Base-by-base conservation (phyloP, 2,329 filamentous ascomycete genomes). In the Xylariaceae sp. region DNA sequence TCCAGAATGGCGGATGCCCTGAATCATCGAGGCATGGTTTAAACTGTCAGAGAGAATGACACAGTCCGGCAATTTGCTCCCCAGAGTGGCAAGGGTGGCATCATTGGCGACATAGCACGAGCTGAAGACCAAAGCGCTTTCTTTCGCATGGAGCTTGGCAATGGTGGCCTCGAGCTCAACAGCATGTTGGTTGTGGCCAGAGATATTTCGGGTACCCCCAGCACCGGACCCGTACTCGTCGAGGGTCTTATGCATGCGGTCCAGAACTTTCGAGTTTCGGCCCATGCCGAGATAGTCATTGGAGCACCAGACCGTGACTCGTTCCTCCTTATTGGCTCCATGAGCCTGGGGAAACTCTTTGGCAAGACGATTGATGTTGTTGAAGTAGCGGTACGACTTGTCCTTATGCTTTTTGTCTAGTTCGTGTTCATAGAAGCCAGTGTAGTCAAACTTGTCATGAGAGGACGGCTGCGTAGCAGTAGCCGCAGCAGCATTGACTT, bases 251-350 rank as follows among this genome's bases (percentile, higher is more conserved):
- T 99, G 93, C 94, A 99, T 99, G 51, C 83, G 83, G 69, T 89
- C 84, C 65, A 99, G 75, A 11, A 99, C 94, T 46, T 89, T 79
- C 12, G 84, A 82, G 73, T 97, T 97, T 63, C 91, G 83, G 42
- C 94, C 93, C 94, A 99, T 99, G 63, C 94, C 94, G 16, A 99
- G 84, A 71, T 99, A 99, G 71, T 99, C 94, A 67, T 99, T 99
- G 69, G 93, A 95, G 79, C 94, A 99, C 94, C 94, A 99, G 19
- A 99, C 94, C 1, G 93, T 96, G 52, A 99, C 94, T 48, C 84
- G 84, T 60, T 97, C 90, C 54, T 93, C 86, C 66, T 84, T 82
- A 53, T 80, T 84, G 14, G 89, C 82, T 80, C 95, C 96, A 72
- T 99, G 94, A 42, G 94, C 94, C 59, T 89, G 89, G 31, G 94